Conservation (phyloP, 305 asterid species). For the Solanum hybrid region DNA sequence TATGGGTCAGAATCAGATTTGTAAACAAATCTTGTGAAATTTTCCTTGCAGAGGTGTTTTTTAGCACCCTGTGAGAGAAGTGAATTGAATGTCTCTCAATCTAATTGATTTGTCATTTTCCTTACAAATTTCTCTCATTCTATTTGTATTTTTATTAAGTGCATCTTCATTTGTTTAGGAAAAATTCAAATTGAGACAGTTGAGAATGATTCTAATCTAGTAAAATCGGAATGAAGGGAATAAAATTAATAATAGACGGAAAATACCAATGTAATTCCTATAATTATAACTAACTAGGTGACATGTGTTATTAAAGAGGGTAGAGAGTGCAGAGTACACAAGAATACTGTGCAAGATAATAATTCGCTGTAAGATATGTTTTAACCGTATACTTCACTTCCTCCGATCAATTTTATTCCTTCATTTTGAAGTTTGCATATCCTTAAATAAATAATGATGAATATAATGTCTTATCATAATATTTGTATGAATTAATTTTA, state of each 20-base stretch:
- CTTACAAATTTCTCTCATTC: background rate
- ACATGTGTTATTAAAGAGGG: background rate
- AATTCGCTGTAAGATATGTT: background rate
- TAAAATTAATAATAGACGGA: background rate
- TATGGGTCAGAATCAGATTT: conserved; percentile 28
- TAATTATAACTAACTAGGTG: background rate
- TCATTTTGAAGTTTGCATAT: background rate
- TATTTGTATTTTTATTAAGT: background rate
- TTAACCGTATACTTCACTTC: background rate
- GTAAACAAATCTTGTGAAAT: conserved; percentile 7
- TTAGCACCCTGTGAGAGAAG: conserved; percentile 33
- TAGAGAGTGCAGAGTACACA: background rate
- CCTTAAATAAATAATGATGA: background rate
- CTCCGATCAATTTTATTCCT: background rate
- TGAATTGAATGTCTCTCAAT: conserved; percentile 1
- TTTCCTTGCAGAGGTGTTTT: conserved; percentile 52
- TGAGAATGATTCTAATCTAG: background rate
- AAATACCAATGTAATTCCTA: background rate
- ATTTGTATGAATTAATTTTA: background rate
- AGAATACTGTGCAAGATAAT: background rate
- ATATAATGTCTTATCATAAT: background rate
- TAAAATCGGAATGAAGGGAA: background rate
- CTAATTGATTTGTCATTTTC: background rate
- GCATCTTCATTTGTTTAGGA: background rate
- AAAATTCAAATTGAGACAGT: background rate